A percentile compares a stretch with the other conserved stretches of the same genome.
These are phyloP conservation scores for Nicotiana tomentosiformis DNA, from an alignment of 257 asterid species.

Conservation along the genomic window DNA sequence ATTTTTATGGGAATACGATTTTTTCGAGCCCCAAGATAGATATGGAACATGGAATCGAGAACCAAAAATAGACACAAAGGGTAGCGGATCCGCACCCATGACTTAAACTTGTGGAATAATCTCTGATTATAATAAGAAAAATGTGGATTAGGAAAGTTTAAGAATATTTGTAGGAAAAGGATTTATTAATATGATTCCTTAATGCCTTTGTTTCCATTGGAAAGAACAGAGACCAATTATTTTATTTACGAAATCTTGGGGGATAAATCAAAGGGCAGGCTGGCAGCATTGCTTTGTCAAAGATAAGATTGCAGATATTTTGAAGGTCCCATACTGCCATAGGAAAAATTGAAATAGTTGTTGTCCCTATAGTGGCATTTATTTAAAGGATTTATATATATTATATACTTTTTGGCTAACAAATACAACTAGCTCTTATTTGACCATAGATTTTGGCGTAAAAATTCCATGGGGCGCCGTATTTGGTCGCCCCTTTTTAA, in stretches of 20 bases:
- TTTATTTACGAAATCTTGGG: not conserved
- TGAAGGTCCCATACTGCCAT: not conserved
- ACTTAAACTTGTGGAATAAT: not conserved
- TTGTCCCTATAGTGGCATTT: not conserved
- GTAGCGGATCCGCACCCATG: not conserved
- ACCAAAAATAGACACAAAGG: too few species aligned
- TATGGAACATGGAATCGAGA: too few species aligned
- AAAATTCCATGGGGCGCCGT: too few species aligned
- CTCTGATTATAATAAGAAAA: too few species aligned
- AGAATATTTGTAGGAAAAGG: not conserved
- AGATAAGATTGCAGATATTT: not conserved
- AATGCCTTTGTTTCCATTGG: not conserved
- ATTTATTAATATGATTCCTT: not conserved
- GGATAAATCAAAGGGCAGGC: not conserved
- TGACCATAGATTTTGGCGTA: too few species aligned
- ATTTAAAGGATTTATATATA: not conserved
- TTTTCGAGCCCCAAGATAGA: too few species aligned
- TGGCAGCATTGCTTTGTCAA: not conserved
- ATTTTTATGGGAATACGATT: too few species aligned
- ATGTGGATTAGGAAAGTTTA: not conserved
- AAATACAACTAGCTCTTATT: too few species aligned
- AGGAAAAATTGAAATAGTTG: not conserved
- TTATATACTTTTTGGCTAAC: too few species aligned
- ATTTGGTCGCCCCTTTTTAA: too few species aligned
- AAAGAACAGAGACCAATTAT: not conserved